These are phyloP conservation scores for Corinectria fuckeliana DNA, from an alignment of 2,329 filamentous ascomycete species.

Conservation along the genomic window DNA sequence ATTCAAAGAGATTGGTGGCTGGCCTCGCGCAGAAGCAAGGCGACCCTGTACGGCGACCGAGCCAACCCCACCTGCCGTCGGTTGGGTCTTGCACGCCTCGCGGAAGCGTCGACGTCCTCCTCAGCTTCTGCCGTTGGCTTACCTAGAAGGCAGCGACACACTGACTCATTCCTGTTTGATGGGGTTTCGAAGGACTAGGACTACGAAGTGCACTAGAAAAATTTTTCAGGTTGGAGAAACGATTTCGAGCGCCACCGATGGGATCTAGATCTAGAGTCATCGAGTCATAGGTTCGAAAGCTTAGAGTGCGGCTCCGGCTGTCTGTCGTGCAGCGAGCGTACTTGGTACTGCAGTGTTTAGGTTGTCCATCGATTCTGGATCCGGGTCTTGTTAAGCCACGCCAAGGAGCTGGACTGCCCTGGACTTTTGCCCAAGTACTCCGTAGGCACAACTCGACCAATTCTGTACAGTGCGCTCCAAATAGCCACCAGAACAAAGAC, in stretches of 20 bases:
- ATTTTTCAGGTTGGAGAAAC: background rate
- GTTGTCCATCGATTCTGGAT: background rate
- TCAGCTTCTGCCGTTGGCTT: background rate
- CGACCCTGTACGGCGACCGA: background rate
- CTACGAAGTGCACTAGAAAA: background rate
- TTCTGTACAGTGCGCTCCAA: background rate
- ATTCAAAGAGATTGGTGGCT: background rate
- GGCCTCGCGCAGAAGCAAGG: constrained; percentile 2
- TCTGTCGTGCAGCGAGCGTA: background rate
- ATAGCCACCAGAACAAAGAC: too few relatives aligned
- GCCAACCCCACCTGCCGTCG: too few relatives aligned
- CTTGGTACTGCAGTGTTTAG: background rate
- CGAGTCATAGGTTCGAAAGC: background rate
- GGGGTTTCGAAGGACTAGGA: too few relatives aligned
- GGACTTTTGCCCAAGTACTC: too few relatives aligned
- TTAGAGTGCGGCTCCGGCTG: background rate
- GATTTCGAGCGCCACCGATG: background rate
- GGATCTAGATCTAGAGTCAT: background rate
- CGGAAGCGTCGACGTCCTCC: background rate
- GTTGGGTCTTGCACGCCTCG: background rate
- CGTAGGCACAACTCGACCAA: background rate
- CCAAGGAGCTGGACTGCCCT: background rate
- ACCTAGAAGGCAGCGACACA: background rate
- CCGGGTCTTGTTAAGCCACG: background rate
- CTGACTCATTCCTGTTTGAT: background rate